Base-by-base conservation (phyloP, 192 early-diverging fungal genomes). In the Hyaloraphidium curvatum region DNA sequence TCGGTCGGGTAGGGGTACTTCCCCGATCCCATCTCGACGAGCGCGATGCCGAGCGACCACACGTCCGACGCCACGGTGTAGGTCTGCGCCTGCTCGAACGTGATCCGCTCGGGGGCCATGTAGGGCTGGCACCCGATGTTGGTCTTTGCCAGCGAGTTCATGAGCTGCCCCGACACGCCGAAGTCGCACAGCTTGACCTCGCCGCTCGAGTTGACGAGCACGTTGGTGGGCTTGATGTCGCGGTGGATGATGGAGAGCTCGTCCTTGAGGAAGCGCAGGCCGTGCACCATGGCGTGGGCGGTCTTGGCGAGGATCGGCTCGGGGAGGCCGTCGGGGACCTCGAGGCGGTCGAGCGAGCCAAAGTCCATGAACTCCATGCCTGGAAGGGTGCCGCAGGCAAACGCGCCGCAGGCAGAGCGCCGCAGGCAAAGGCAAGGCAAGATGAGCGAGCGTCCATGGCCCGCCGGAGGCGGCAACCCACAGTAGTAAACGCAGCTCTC, bases 341-440 rank as follows among this genome's bases (percentile, higher is more conserved):
- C 91, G 28, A 94, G 62, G 16, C 76, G 76, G 57, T 92, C 87
- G 31, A 94, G 59, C n/a, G 87, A 91, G 33, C 90, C 91, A 39
- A 77, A 85, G 58, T 97, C 92, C 92, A 97, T 97, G 59, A 76
- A 97, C 66, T 97, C 92, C 88, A 97, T 97, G 59, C 58, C 41
- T 39, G 55, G 39, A 1, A 4, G 23, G 39, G 40, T 29, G 29
- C 60, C 43, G 17, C 35, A 37, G 35, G 14, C 7, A 48, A 48
- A 7, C n/a, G n/a, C n/a, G n/a, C n/a, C n/a, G n/a, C n/a, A n/a
- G n/a, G n/a, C n/a, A n/a, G n/a, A n/a, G n/a, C n/a, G n/a, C n/a
- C n/a, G n/a, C n/a, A n/a, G n/a, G n/a, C n/a, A n/a, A n/a, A n/a
- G n/a, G n/a, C n/a, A n/a, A n/a, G n/a, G n/a, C n/a, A n/a, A n/a